A percentile compares a stretch with the other conserved stretches of the same genome.
These are phyloP conservation scores for Zoysia japonica DNA, from an alignment of 176 grass and related monocot genomes.

Conservation along the genomic window DNA sequence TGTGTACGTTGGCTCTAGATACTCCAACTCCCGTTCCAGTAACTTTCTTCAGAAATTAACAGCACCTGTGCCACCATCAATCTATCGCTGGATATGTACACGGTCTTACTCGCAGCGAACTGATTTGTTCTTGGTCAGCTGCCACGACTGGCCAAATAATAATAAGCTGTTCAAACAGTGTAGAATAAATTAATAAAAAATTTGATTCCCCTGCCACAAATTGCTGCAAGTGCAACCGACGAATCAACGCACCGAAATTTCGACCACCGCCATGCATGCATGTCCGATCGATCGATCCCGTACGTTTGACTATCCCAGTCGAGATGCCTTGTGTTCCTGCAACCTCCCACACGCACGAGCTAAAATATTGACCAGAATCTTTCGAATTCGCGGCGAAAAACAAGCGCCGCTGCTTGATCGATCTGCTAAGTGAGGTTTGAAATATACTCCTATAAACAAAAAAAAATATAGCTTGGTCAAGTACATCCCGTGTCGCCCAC, in stretches of 20 bases:
- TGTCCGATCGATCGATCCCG: neutral
- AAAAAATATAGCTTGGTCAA: conserved; percentile 21
- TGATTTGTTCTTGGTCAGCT: neutral
- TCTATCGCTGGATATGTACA: conserved; percentile 21
- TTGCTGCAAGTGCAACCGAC: conserved; percentile 1
- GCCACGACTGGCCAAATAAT: too few relatives aligned
- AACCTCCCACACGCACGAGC: conserved; percentile 42
- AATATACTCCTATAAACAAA: neutral
- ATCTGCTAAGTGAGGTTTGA: neutral
- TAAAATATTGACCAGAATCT: conserved; percentile 51
- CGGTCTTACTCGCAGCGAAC: conserved; percentile 23
- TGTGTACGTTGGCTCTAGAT: neutral
- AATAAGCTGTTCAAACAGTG: neutral
- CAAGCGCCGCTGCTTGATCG: neutral
- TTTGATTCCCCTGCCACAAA: conserved; percentile 43
- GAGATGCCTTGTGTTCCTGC: conserved; percentile 56
- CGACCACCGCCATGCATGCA: neutral
- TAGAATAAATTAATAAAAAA: conserved; percentile 15
- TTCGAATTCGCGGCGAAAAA: conserved; percentile 39
- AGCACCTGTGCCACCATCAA: neutral
- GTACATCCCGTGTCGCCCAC: conserved; percentile 28
- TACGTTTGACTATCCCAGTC: conserved; percentile 46
- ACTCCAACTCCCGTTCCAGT: neutral
- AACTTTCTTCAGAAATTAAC: conserved; percentile 1
- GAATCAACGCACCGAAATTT: conserved; percentile 44